Base-by-base conservation (phyloP, 306 rosid species). In the Pyrus betulifolia region DNA sequence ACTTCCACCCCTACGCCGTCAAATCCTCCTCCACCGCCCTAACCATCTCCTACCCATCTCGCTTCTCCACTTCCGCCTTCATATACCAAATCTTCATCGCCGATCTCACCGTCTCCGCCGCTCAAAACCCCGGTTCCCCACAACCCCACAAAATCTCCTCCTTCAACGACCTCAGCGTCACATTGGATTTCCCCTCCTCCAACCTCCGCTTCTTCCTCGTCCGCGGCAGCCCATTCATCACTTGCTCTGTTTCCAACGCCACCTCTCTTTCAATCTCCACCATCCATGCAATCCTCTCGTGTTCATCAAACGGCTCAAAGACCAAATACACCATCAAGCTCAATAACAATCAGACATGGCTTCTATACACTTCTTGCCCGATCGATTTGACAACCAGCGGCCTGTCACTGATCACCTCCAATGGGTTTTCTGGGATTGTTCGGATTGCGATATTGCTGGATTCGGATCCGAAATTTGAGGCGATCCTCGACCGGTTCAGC, bases 271-370 rank as follows among this genome's bases (percentile, higher is more conserved):
- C 96, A 8, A 85, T 95, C 74, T 77, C 89, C 4, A 90, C 97
- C 49, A 79, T 84, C 55, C 98, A 95, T 46, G 85, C 92, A 6
- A 84, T 95, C 35, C 76, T 92, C 14, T 89, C 91, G 0, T 76
- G 87, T 69, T 84, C 95, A 21, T 72, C 91, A 4, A 85, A 90
- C 31, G 27, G 38, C 2, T 74, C 91, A n/a, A 64, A 19, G 0
- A 95, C 96, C 35, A 95, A 88, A 78, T 71, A 77, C 79, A 85
- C 90, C 5, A 49, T 95, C 81, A 72, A 71, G 49, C 84, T 95
- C 75, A 92, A 89, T 87, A 95, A 91, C 78, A 84, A 78, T 13
- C 98, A 95, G 80, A 92, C 96, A 42, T 95, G 98, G 98, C 77
- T 92, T 6, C 63, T 95, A 1, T 92, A 92, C 69, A 64, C 96